A percentile compares a stretch with the other conserved stretches of the same genome.
Evolutionary conservation across 2,329 filamentous ascomycete species (phyloP).

Genomic region (Fusarium heterosporum): DNA sequence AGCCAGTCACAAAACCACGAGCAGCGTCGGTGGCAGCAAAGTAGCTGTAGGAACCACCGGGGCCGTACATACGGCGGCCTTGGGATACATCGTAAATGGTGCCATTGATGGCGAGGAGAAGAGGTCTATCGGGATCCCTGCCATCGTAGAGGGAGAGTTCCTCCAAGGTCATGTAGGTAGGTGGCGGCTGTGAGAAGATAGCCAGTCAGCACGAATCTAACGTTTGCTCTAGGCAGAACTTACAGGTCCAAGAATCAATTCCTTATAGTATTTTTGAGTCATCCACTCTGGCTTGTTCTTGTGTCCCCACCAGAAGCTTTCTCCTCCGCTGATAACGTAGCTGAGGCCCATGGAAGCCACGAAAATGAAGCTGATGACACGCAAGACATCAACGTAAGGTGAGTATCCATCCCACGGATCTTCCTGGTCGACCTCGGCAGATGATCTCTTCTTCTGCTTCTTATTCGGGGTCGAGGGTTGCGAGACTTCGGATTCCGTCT

Average conservation of each 20-base stretch:
- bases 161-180: constrained; percentile 77
- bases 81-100: constrained; percentile 86
- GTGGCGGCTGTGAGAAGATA: constrained; percentile 59
- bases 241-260: constrained; percentile 44
- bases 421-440: constrained; percentile 55
- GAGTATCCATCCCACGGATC: constrained; percentile 62
- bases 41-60: constrained; percentile 86
- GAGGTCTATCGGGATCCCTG: constrained; percentile 76
- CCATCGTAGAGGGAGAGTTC: constrained; percentile 84
- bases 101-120: constrained; percentile 92
- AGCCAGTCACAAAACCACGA: constrained; percentile 91
- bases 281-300: constrained; percentile 72
- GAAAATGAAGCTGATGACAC: constrained; percentile 74
- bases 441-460: constrained; percentile 37
- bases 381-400: constrained; percentile 73
- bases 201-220: constrained; percentile 11
- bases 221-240: constrained; percentile 20
- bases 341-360: constrained; percentile 76
- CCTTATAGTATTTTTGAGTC: constrained; percentile 67
- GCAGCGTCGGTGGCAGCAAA: constrained; percentile 90
- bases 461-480: constrained; percentile 45
- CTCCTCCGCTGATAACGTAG: constrained; percentile 79
- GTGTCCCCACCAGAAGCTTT: constrained; percentile 75
- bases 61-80: constrained; percentile 77
- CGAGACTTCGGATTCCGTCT: constrained; percentile 33